phyloP scores from a whole-genome alignment of 139 green algal species.

The Chlamydomonas eustigma region DNA sequence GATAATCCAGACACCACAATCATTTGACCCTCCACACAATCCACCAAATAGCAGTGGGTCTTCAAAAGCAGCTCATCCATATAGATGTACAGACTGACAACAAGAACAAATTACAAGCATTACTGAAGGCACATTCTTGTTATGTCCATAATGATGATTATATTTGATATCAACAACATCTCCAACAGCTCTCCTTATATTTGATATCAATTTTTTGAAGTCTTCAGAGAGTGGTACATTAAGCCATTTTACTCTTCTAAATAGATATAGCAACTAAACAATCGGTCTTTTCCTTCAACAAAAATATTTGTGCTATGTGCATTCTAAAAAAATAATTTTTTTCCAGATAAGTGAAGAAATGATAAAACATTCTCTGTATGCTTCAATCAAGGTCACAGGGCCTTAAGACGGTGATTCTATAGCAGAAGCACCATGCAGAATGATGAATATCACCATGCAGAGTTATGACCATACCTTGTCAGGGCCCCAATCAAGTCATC shows the following conservation, averaged over 20 bases:
- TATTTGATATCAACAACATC: background rate
- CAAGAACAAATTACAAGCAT: too few species aligned
- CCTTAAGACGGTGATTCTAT: background rate
- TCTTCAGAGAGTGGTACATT: background rate
- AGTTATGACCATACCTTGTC: background rate
- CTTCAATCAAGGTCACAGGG: background rate
- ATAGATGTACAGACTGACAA: slow-evolving; percentile 1
- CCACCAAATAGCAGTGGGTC: background rate
- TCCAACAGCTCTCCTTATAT: too few species aligned
- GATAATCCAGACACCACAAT: background rate
- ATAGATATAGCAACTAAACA: background rate
- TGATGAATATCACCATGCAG: background rate
- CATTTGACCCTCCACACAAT: background rate
- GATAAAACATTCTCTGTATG: background rate
- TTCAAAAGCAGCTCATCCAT: slow-evolving; percentile 1
- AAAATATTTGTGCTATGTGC: background rate
- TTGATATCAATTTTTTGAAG: background rate
- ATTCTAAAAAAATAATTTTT: background rate
- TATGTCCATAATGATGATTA: background rate
- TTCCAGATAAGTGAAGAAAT: background rate
- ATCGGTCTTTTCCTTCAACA: background rate
- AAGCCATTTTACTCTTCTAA: background rate
- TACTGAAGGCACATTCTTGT: background rate
- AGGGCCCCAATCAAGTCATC: background rate
- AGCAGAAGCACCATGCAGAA: background rate